These are phyloP conservation scores for Russula earlei DNA, from an alignment of 768 basidiomycete species.

Conservation along the genomic window DNA sequence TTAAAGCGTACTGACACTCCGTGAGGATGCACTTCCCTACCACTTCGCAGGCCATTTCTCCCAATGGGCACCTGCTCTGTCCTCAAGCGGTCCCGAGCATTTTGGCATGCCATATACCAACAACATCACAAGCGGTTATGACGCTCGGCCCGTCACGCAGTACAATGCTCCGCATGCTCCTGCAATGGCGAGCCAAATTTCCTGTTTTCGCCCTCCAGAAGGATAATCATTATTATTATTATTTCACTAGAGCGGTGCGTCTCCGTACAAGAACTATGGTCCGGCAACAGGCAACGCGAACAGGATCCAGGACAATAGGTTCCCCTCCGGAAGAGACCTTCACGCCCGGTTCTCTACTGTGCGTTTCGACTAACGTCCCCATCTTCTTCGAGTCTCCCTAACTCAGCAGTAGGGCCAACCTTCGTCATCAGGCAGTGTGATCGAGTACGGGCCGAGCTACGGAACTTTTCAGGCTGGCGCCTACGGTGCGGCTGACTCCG, in stretches of 20 bases:
- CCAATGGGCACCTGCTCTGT: neutral
- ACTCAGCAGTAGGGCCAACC: neutral
- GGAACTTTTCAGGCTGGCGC: neutral
- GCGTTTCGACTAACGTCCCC: neutral
- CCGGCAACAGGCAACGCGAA: neutral
- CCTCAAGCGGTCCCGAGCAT: neutral
- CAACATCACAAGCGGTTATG: neutral
- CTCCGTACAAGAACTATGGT: neutral
- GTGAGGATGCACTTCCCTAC: neutral
- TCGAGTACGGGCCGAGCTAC: too few species aligned
- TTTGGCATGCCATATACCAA: neutral
- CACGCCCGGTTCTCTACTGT: neutral
- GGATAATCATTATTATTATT: too few species aligned
- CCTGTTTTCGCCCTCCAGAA: neutral
- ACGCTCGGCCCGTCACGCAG: neutral
- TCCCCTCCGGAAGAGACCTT: neutral
- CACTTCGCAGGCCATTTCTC: neutral
- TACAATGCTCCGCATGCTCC: neutral
- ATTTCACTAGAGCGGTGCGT: neutral
- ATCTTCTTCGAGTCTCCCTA: neutral
- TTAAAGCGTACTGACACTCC: neutral
- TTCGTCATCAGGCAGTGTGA: neutral
- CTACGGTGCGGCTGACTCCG: neutral
- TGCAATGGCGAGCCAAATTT: neutral
- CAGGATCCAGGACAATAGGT: neutral